phyloP scores from a whole-genome alignment of 2,329 filamentous ascomycete species.

The Fusarium beomiforme region DNA sequence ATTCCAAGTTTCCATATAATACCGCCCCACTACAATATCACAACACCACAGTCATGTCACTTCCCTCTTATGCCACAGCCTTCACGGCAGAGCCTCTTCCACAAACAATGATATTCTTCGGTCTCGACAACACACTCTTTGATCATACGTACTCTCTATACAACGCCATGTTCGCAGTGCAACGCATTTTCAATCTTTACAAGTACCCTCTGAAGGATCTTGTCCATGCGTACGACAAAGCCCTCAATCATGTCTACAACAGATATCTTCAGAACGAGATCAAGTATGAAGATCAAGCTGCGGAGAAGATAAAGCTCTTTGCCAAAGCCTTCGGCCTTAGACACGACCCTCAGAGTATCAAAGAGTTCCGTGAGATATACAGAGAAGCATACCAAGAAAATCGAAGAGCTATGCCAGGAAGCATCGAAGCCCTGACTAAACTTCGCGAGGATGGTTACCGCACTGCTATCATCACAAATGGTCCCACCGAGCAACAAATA shows the following conservation, averaged over 20 bases:
- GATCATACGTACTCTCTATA: background rate
- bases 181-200: background rate
- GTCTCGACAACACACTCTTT: slow-evolving; percentile 17
- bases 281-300: background rate
- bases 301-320: background rate
- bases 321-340: background rate
- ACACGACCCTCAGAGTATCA: background rate
- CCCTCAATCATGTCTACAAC: slow-evolving; percentile 3
- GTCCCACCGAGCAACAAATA: background rate
- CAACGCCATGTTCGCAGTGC: background rate
- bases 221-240: background rate
- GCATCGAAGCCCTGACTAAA: background rate
- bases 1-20: rapidly evolving
- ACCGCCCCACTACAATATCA: background rate
- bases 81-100: background rate
- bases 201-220: background rate
- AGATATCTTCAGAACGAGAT: background rate
- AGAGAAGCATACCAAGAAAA: background rate
- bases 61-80: rapidly evolving
- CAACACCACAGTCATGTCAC: rapidly evolving
- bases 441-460: background rate
- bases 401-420: background rate
- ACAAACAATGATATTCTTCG: background rate
- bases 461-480: slow-evolving; percentile 3
- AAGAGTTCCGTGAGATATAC: slow-evolving; percentile 1